Evolutionary conservation across 805 yeast species (phyloP), one percentile per base, ranked within the genome.

Genomic region (Metschnikowia proteae): DNA sequence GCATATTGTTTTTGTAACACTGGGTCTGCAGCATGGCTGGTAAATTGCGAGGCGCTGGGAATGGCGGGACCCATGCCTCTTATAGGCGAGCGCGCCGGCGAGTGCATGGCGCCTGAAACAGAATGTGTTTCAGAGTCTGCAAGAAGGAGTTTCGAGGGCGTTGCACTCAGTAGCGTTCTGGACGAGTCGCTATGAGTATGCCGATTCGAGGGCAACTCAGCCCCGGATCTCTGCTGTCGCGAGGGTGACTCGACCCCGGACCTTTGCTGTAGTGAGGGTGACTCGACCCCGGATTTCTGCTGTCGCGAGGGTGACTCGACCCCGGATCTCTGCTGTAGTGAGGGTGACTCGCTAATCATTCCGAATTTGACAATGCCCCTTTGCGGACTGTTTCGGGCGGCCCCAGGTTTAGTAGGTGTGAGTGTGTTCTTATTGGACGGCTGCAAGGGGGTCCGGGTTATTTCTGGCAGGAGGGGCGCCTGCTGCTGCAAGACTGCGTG

Each of bases 1-100:
- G 68, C 63, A 52, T 68, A 68, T 43, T 58, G 60, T 45, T 60
- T 52, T 46, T 60, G 64, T 29, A 60, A 43, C 17, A 27, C 35
- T 11, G 48, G 35, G 26, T 51, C 50, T 10, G 33, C 31, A 13
- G 45, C 38, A 32, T 31, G 37, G 25, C 22, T 26, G 17, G 30
- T 4, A 31, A 40, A 17, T 25, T 26, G 30, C 29, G 43, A 40
- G 17, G 34, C 6, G 2, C 27, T 22, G 6, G 26, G 29, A 22
- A 22, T 5, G 34, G 43, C 36, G 43, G 29, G 9, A 4, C 17
- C 36, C 36, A 13, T 4, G 28, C 27, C 29, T 40, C 23, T 40
- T 40, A 40, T 40, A 40, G 43, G 36, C 29, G 43, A 30, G 43
- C 35, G 43, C 17, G 22, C 35, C 23, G 43, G 43, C 29, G 43